These are phyloP conservation scores for Pichia sp. DNA, from an alignment of 1,139 yeast genomes.

Conservation along the genomic window DNA sequence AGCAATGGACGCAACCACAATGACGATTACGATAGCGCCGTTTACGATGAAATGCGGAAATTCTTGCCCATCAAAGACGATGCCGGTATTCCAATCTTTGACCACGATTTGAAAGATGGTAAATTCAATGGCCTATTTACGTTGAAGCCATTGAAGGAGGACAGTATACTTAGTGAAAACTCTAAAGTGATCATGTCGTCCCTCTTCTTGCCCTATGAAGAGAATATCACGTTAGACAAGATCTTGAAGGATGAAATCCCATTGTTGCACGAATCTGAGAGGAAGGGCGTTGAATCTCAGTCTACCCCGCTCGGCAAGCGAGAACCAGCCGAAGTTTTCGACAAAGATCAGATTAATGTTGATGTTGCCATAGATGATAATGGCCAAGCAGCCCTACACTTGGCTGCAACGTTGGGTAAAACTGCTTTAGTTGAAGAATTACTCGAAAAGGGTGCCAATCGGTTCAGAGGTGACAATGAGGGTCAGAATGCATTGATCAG, in stretches of 20 bases:
- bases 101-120: slow-evolving; percentile 29
- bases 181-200: slow-evolving; percentile 53
- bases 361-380: slow-evolving; percentile 87
- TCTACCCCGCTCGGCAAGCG: background rate
- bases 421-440: slow-evolving; percentile 65
- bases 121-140: slow-evolving; percentile 47
- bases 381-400: slow-evolving; percentile 90
- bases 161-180: slow-evolving; percentile 29
- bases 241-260: slow-evolving; percentile 3
- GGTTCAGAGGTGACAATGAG: slow-evolving; percentile 66
- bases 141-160: slow-evolving; percentile 40
- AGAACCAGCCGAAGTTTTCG: background rate
- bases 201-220: slow-evolving; percentile 40
- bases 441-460: slow-evolving; percentile 58
- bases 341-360: slow-evolving; percentile 39
- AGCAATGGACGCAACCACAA: too few relatives aligned
- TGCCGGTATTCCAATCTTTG: too few relatives aligned
- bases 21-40: too few relatives aligned
- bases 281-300: background rate
- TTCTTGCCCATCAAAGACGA: too few relatives aligned
- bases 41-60: too few relatives aligned
- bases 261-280: background rate
- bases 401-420: slow-evolving; percentile 93
- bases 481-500: slow-evolving; percentile 92
- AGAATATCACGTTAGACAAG: slow-evolving; percentile 20